Conservation (phyloP, 257 asterid genomes). For the Lycium ferocissimum region DNA sequence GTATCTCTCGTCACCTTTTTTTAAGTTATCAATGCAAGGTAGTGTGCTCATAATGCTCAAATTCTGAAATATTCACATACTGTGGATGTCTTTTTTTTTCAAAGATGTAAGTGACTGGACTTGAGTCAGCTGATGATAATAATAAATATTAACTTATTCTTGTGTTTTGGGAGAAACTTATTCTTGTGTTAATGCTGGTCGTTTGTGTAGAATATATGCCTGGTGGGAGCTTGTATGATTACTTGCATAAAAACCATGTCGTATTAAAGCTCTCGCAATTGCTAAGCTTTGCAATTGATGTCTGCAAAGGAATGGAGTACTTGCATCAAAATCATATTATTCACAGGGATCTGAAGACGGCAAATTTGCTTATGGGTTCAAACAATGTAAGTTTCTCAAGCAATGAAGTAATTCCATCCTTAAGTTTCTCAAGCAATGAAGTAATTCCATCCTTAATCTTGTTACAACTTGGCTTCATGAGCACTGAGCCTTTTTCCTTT, state of each 20-base stretch:
- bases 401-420: conserved; percentile 20
- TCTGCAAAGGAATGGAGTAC: conserved; percentile 94
- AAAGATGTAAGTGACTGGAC: not conserved
- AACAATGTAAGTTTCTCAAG: conserved; percentile 55
- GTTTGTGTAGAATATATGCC: conserved; percentile 76
- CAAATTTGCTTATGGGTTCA: conserved; percentile 81
- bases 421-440: conserved; percentile 34
- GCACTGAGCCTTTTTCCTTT: conserved; percentile 10
- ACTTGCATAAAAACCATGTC: conserved; percentile 69
- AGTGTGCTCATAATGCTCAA: not conserved
- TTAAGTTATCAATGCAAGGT: not conserved
- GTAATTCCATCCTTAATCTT: conserved; percentile 2
- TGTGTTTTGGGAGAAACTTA: conserved; percentile 13
- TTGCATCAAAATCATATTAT: conserved; percentile 79
- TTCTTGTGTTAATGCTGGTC: conserved; percentile 35
- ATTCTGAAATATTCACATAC: conserved; percentile 1
- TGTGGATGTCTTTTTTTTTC: not conserved
- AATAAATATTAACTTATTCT: not conserved
- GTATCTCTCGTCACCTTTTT: not conserved
- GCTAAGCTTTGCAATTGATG: conserved; percentile 80
- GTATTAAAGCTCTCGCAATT: conserved; percentile 65
- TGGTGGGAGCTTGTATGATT: conserved; percentile 82
- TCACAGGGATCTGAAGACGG: conserved; percentile 92
- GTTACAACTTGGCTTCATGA: conserved; percentile 13
- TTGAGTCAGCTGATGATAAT: not conserved